Base-by-base conservation (phyloP, 345 rosid genomes). In the Noccaea caerulescens region DNA sequence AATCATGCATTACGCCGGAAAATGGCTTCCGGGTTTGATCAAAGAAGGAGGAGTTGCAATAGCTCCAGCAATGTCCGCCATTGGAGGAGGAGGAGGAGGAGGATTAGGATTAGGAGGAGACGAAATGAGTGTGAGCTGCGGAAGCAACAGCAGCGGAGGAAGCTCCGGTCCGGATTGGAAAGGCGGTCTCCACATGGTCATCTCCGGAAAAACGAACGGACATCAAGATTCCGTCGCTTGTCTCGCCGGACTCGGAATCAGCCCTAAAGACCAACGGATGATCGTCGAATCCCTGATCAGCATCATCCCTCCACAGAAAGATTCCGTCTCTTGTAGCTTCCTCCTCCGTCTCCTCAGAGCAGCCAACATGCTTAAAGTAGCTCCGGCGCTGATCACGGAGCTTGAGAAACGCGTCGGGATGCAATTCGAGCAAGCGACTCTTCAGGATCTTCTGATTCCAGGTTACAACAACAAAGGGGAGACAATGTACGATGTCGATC, bases 361-460 rank as follows among this genome's bases (percentile, higher is more conserved):
- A 87, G 91, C 99, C 1, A 89, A 75, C 73, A 82, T 89, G 97
- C 70, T 94, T 37, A 89, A 83, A 78, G 97, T 91, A 56, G 99
- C 92, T 3, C 93, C 95, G 3, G 99, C 99, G 10, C 56, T 94
- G 76, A 91, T 89, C 3, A 94, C 95, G 0, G 97, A 94, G 57
- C 78, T 94, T 34, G 99, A 91, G 82, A 91, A 94, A 71, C 86
- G 96, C 0, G 97, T 91, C 0, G 99, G 99, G 11, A 91, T 94
- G 99, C 99, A 88, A 63, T 88, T 94, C 20, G 99, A 94, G 50
- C 99, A 94, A 72, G 97, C 96, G 4, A 85, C 93, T 4, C 61
- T 91, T 42, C 86, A 88, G 1, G 99, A 94, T 80, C 95, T 94
- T 66, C 76, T 94, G 37, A 84, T 94, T 47, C 96, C 97, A 16